Evolutionary conservation across 1,284 basidiomycete species (phyloP).

Genomic region (Boletellus sp.): DNA sequence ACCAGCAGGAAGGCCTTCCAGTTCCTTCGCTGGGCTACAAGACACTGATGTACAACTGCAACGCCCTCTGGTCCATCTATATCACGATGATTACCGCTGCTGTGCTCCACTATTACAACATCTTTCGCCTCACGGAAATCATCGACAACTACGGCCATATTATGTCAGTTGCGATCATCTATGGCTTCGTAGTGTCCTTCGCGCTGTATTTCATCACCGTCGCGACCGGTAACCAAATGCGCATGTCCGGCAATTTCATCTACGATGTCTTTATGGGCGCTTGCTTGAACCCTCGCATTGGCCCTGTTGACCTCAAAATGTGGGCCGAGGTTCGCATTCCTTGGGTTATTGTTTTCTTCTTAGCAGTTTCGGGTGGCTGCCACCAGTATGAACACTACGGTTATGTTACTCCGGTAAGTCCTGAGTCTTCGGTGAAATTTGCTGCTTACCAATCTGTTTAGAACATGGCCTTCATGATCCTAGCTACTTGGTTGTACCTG

Average conservation of each 20-base stretch:
- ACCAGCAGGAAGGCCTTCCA: conserved; percentile 89
- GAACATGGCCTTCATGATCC: conserved; percentile 97
- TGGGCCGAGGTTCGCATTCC: conserved; percentile 98
- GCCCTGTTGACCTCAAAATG: conserved; percentile 97
- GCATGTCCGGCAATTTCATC: conserved; percentile 92
- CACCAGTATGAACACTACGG: conserved; percentile 95
- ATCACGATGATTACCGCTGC: conserved; percentile 78
- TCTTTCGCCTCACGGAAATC: conserved; percentile 91
- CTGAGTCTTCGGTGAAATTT: background rate
- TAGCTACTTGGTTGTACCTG: conserved; percentile 94
- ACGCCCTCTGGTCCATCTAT: conserved; percentile 88
- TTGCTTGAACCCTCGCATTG: conserved; percentile 89
- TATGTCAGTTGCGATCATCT: conserved; percentile 95
- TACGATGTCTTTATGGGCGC: conserved; percentile 99
- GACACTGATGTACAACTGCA: conserved; percentile 95
- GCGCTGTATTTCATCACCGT: conserved; percentile 79
- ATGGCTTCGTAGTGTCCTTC: conserved; percentile 80
- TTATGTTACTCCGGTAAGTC: conserved; percentile 82
- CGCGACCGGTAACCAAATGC: conserved; percentile 74
- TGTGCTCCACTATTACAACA: conserved; percentile 74
- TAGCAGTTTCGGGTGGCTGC: conserved; percentile 88
- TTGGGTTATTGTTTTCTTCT: conserved; percentile 94
- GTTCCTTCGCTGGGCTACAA: conserved; percentile 91
- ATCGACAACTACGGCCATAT: conserved; percentile 96
- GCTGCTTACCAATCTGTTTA: conserved; percentile 29